Evolutionary conservation across 2,329 filamentous ascomycete genomes (phyloP), one percentile per base, ranked within the genome.

Genomic region (Colletotrichum sp.): DNA sequence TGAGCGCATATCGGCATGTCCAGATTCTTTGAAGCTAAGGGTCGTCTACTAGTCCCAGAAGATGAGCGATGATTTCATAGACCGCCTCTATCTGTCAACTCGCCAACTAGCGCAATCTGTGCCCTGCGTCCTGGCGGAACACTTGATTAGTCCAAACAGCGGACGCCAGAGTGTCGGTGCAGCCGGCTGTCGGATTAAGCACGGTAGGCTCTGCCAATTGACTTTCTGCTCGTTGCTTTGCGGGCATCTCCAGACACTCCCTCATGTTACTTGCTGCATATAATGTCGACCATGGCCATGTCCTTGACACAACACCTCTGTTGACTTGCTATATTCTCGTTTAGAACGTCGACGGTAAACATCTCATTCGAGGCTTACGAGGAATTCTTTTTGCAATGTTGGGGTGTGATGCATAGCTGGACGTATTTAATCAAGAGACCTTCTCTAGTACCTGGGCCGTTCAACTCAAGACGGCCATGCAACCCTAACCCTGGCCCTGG

Each of bases 41-140:
- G 27, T n/a, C 44, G 34, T 62, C 30, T 65, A 27, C 74, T 62
- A 34, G 64, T 12, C 65, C 59, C 22, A n/a, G 44, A 44, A 57
- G n/a, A 57, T 49, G 57, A 65, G 36, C 74, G 49, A 76, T 76
- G 74, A 76, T 74, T 76, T 76, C 70, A 76, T 76, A 22, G 49
- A 74, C 32, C 30, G 27, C 57, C 29, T 39, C 34, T 63, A 61
- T 44, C 22, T 64, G 32, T 49, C 16, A 27, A 36, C 22, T 63
- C 19, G 27, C n/a, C 36, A 55, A 36, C 7, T 65, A 71, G 69
- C 69, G 59, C 29, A 19, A 44, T 39, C 62, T 44, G 22, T 30
- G 44, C 12, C n/a, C 44, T 52, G n/a, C n/a, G 22, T 34, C 22
- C 32, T 44, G 32, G 32, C 52, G 16, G 34, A 57, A 19, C 29